A percentile compares a stretch with the other conserved stretches of the same genome.
Conservation (phyloP, 306 rosid genomes). For the Vachellia pachyceras region DNA sequence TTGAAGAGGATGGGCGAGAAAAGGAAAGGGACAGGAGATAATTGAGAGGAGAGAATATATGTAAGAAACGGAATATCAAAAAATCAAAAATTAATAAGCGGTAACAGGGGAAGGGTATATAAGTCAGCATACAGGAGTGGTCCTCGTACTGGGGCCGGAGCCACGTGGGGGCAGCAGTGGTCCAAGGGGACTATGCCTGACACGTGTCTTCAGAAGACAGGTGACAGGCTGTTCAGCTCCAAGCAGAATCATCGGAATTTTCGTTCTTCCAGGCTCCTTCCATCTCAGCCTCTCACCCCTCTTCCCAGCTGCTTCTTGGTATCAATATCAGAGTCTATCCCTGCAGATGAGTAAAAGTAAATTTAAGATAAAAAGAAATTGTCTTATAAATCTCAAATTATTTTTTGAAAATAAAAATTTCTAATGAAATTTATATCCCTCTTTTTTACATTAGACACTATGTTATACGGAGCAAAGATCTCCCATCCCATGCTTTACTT, state of each 20-base stretch:
- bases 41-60: slow-evolving; percentile 56
- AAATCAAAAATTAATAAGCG: not conserved
- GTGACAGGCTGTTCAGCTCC: slow-evolving; percentile 54
- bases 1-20: slow-evolving; percentile 45
- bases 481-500: not conserved
- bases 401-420: too few relatives aligned
- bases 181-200: slow-evolving; percentile 45
- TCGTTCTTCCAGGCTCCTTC: not conserved
- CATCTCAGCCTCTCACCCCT: not conserved
- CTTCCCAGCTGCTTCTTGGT: not conserved
- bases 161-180: slow-evolving; percentile 74
- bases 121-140: slow-evolving; percentile 45
- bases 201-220: slow-evolving; percentile 50
- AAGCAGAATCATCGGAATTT: not conserved
- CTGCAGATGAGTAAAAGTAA: too few relatives aligned
- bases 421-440: too few relatives aligned
- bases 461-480: not conserved
- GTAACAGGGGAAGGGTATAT: not conserved
- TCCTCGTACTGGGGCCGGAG: slow-evolving; percentile 56
- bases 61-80: slow-evolving; percentile 32
- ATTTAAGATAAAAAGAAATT: too few relatives aligned
- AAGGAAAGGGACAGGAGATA: slow-evolving; percentile 65
- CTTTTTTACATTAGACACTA: too few relatives aligned
- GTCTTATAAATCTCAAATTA: too few relatives aligned
- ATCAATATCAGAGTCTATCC: not conserved